A percentile compares a stretch with the other conserved stretches of the same genome.
These are phyloP conservation scores for Metschnikowia sp. DNA, from an alignment of 805 yeast species.

Conservation along the genomic window DNA sequence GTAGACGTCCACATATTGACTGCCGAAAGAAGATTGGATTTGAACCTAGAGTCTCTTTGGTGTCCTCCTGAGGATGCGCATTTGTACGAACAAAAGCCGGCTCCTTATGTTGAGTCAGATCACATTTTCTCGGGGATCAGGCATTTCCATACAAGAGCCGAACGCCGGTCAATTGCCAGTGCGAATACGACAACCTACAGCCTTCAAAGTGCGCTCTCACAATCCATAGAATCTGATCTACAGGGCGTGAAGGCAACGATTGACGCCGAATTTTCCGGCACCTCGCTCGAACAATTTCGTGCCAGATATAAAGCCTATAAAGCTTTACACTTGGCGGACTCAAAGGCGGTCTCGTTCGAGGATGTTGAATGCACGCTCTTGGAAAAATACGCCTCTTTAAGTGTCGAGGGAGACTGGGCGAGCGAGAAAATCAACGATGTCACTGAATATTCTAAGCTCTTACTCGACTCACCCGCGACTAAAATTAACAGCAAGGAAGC, in stretches of 20 bases:
- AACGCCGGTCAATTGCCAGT: not conserved
- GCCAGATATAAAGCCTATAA: slow-evolving; percentile 23
- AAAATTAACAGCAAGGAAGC: slow-evolving; percentile 7
- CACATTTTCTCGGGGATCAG: slow-evolving; percentile 23
- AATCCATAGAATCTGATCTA: not conserved
- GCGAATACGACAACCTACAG: not conserved
- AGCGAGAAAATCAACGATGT: slow-evolving; percentile 27
- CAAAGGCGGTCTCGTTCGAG: slow-evolving; percentile 24
- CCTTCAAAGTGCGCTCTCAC: slow-evolving; percentile 3
- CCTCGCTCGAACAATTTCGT: slow-evolving; percentile 18
- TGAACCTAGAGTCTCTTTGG: slow-evolving; percentile 74
- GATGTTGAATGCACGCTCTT: slow-evolving; percentile 23
- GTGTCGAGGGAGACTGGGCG: slow-evolving; percentile 11
- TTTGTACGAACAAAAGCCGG: slow-evolving; percentile 20
- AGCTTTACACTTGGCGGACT: slow-evolving; percentile 25
- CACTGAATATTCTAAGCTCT: slow-evolving; percentile 27
- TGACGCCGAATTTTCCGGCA: slow-evolving; percentile 2
- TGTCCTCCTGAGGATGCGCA: slow-evolving; percentile 39
- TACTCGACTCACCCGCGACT: slow-evolving; percentile 33
- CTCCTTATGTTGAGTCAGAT: slow-evolving; percentile 16
- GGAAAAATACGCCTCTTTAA: slow-evolving; percentile 27
- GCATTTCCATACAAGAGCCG: slow-evolving; percentile 37
- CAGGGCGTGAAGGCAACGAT: not conserved
- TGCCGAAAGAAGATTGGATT: slow-evolving; percentile 57
- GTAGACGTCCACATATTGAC: slow-evolving; percentile 74